These are phyloP conservation scores for Gentiana straminea DNA, from an alignment of 257 asterid species.

Conservation along the genomic window DNA sequence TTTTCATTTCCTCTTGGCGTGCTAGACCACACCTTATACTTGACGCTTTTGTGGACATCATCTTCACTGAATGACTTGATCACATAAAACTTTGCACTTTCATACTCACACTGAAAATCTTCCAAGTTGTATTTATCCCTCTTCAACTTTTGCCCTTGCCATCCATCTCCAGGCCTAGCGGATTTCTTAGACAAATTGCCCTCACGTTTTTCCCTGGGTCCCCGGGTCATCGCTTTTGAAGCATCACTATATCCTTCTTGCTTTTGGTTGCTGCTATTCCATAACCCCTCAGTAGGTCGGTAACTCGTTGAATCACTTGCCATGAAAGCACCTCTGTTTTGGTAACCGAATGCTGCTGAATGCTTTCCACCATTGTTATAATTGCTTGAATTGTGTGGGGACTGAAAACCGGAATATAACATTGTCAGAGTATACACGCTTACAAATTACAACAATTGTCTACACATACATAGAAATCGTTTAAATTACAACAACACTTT, in stretches of 20 bases:
- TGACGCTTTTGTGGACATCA: conserved; percentile 59
- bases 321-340: conserved; percentile 27
- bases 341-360: conserved; percentile 21
- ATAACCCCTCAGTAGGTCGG: conserved; percentile 28
- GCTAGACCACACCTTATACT: conserved; percentile 76
- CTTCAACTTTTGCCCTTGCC: conserved; percentile 19
- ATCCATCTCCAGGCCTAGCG: conserved; percentile 27
- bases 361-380: no score
- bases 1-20: conserved; percentile 74
- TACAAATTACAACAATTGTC: no score
- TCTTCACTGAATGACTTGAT: conserved; percentile 63
- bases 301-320: conserved; percentile 32
- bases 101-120: conserved; percentile 47
- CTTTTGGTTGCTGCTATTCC: conserved; percentile 37
- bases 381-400: no score
- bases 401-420: no score
- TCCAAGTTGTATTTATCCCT: conserved; percentile 42
- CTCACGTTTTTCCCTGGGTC: conserved; percentile 53
- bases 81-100: conserved; percentile 56
- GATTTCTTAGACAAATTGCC: conserved; percentile 18
- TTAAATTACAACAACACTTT: no score
- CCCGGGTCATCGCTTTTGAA: conserved; percentile 53
- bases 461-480: no score
- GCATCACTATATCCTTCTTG: conserved; percentile 42
- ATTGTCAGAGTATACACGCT: no score